These are phyloP conservation scores for Mucor plumbeus DNA, from an alignment of 371 early-diverging fungal species.

Conservation along the genomic window DNA sequence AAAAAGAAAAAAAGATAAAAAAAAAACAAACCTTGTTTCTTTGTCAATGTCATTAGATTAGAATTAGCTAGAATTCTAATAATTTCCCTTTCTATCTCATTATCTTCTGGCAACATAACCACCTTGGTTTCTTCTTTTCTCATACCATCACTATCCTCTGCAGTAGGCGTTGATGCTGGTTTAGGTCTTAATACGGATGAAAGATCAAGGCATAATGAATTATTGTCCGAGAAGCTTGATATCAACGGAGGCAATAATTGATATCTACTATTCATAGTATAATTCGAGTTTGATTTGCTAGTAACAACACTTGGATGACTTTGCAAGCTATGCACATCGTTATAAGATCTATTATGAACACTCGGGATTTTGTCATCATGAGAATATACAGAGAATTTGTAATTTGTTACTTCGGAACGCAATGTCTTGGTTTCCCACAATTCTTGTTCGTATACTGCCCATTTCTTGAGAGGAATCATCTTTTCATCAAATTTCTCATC, in stretches of 20 bases:
- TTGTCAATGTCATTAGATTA: constrained; percentile 81
- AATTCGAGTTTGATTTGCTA: constrained; percentile 1
- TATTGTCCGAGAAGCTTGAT: constrained; percentile 18
- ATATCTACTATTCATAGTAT: constrained; percentile 1
- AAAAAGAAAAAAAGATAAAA: neutral
- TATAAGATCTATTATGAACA: neutral
- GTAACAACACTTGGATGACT: constrained; percentile 8
- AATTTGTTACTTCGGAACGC: constrained; percentile 19
- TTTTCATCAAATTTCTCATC: constrained; percentile 81
- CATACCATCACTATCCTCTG: neutral
- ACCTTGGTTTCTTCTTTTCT: constrained; percentile 27
- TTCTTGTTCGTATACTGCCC: constrained; percentile 87
- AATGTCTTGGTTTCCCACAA: constrained; percentile 63
- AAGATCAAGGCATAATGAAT: constrained; percentile 27
- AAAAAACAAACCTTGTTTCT: constrained; percentile 69
- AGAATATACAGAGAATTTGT: constrained; percentile 9
- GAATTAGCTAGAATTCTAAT: constrained; percentile 75
- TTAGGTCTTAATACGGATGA: constrained; percentile 30
- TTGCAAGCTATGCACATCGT: constrained; percentile 14
- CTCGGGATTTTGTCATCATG: constrained; percentile 4
- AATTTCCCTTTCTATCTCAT: constrained; percentile 83
- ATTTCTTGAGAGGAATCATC: constrained; percentile 84
- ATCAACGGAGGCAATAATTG: constrained; percentile 16
- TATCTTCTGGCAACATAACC: constrained; percentile 78
- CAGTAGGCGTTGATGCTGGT: neutral